phyloP scores from a whole-genome alignment of 169 alveolate species.

The Plasmodium reichenowi region DNA sequence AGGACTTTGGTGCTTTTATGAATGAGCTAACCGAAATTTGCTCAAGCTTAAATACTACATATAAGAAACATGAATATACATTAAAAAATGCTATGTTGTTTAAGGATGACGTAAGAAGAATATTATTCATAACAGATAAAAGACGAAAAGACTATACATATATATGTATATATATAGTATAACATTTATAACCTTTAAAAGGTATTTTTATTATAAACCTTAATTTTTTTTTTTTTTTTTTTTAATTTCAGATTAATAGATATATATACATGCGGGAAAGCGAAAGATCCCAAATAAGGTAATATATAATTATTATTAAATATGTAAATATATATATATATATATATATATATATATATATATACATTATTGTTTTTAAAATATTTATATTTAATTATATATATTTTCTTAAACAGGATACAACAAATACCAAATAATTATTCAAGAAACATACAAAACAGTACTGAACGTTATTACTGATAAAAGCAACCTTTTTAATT shows the following conservation, averaged over 20 bases:
- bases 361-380: not conserved
- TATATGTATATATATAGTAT: not conserved
- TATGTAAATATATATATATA: not conserved
- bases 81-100: conserved; percentile 39
- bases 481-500: not conserved
- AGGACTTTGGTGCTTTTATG: conserved; percentile 33
- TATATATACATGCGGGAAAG: conserved; percentile 67
- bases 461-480: conserved; percentile 26
- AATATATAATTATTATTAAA: not conserved
- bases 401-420: conserved; percentile 15
- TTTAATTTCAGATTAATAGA: conserved; percentile 34
- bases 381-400: not conserved
- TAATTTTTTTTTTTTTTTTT: not conserved
- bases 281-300: conserved; percentile 68
- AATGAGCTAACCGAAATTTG: conserved; percentile 30
- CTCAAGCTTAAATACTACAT: conserved; percentile 11
- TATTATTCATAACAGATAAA: not conserved
- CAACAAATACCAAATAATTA: conserved; percentile 62
- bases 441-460: conserved; percentile 16
- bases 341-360: not conserved
- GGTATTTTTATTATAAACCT: not conserved
- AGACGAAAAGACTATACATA: not conserved
- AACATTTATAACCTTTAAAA: no score
- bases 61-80: conserved; percentile 35
- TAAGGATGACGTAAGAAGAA: conserved; percentile 55